phyloP scores from a whole-genome alignment of 2,329 filamentous ascomycete genomes.

The Xylaria sp. region DNA sequence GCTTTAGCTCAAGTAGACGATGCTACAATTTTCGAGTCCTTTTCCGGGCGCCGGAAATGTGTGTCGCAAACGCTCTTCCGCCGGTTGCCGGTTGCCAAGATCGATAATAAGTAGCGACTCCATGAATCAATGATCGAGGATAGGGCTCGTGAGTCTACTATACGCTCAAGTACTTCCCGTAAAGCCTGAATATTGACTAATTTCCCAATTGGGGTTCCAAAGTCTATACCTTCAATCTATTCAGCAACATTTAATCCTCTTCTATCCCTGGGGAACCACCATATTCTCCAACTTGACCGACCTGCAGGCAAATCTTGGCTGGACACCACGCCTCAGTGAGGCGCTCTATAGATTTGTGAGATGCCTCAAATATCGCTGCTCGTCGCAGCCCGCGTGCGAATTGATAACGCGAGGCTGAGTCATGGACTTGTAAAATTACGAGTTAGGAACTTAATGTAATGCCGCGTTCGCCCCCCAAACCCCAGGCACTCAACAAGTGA shows the following conservation, averaged over 20 bases:
- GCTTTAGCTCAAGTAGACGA: too few species aligned
- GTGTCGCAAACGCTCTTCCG: slow-evolving; percentile 1
- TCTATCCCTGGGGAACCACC: background rate
- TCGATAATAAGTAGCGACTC: slow-evolving; percentile 1
- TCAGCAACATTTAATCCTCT: background rate
- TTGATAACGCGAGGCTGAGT: background rate
- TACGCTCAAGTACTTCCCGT: background rate
- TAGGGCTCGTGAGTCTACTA: background rate
- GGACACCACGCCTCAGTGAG: background rate
- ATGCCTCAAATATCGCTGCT: background rate
- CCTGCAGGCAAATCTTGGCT: background rate
- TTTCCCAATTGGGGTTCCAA: background rate
- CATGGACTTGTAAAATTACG: background rate
- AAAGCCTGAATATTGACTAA: background rate
- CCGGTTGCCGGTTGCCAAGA: background rate
- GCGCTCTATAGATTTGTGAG: background rate
- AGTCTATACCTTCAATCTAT: background rate
- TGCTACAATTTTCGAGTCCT: too few species aligned
- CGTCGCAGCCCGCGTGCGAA: background rate
- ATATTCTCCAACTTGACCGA: slow-evolving; percentile 1
- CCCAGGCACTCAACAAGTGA: background rate
- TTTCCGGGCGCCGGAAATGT: background rate
- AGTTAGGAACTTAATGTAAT: background rate
- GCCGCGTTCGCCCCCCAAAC: background rate
- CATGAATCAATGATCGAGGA: slow-evolving; percentile 7